phyloP scores from a whole-genome alignment of 176 grass and related monocot species.

The Zoysia pacifica region DNA sequence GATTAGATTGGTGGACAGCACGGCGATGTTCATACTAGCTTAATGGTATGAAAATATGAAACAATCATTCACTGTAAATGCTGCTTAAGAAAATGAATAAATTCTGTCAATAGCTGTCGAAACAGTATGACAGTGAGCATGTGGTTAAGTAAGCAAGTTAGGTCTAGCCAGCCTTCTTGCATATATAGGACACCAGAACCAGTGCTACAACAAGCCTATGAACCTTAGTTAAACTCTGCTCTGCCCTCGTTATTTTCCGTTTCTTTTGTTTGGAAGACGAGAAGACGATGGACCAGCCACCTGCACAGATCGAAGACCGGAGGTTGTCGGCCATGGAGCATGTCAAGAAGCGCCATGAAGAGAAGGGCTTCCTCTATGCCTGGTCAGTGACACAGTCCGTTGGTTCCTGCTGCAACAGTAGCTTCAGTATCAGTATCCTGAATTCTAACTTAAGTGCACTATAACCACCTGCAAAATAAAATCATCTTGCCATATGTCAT shows the following conservation, averaged over 20 bases:
- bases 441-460: background rate
- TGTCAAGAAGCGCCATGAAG: conserved; percentile 62
- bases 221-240: background rate
- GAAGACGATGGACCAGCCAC: conserved; percentile 3
- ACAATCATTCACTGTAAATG: background rate
- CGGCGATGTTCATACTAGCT: background rate
- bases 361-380: conserved; percentile 79
- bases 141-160: conserved; percentile 7
- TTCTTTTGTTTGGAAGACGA: background rate
- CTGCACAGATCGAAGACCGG: conserved; percentile 26
- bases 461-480: background rate
- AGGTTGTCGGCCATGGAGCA: conserved; percentile 56
- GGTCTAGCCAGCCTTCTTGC: conserved; percentile 33
- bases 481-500: background rate
- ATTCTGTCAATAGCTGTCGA: conserved; percentile 8
- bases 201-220: conserved; percentile 17
- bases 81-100: background rate
- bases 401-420: conserved; percentile 12
- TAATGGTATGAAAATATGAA: conserved; percentile 11
- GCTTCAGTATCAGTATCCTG: background rate
- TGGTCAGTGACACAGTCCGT: conserved; percentile 43
- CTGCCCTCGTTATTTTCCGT: conserved; percentile 11
- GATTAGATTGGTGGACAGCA: conserved; percentile 22
- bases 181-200: conserved; percentile 10
- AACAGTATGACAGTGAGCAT: conserved; percentile 9